Conservation (phyloP, 1,284 basidiomycete species). For the Mycena citricolor region DNA sequence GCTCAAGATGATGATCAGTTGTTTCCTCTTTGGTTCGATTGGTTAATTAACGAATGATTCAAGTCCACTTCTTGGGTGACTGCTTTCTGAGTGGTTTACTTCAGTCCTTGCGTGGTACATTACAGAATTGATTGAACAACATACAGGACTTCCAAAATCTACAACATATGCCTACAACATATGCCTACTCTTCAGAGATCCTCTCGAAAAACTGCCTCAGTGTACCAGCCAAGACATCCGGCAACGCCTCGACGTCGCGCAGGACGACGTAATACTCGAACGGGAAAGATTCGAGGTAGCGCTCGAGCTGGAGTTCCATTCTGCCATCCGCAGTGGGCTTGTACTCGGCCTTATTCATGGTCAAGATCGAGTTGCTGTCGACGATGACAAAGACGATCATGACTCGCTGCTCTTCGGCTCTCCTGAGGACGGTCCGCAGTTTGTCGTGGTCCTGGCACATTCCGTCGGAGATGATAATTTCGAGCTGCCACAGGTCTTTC, state of each 20-base stretch:
- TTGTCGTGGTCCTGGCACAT: slow-evolving; percentile 80
- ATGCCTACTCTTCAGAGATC: slow-evolving; percentile 61
- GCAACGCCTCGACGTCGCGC: slow-evolving; percentile 87
- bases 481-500: slow-evolving; percentile 93
- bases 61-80: no score
- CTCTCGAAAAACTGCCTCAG: slow-evolving; percentile 90
- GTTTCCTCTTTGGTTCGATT: no score
- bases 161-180: slow-evolving; percentile 4
- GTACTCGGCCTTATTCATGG: slow-evolving; percentile 92
- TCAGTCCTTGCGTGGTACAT: no score
- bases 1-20: no score
- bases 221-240: slow-evolving; percentile 89
- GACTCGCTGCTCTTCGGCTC: slow-evolving; percentile 88
- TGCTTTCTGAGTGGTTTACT: no score
- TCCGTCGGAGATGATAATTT: slow-evolving; percentile 98
- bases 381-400: slow-evolving; percentile 98
- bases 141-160: slow-evolving; percentile 2
- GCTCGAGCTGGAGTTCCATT: slow-evolving; percentile 87
- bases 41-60: no score
- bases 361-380: slow-evolving; percentile 89
- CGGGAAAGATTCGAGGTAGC: slow-evolving; percentile 95
- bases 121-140: no score
- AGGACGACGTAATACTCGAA: slow-evolving; percentile 98
- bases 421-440: slow-evolving; percentile 78
- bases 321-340: slow-evolving; percentile 80